phyloP scores from a whole-genome alignment of 495 filamentous ascomycete species.

The Neurospora discreta region DNA sequence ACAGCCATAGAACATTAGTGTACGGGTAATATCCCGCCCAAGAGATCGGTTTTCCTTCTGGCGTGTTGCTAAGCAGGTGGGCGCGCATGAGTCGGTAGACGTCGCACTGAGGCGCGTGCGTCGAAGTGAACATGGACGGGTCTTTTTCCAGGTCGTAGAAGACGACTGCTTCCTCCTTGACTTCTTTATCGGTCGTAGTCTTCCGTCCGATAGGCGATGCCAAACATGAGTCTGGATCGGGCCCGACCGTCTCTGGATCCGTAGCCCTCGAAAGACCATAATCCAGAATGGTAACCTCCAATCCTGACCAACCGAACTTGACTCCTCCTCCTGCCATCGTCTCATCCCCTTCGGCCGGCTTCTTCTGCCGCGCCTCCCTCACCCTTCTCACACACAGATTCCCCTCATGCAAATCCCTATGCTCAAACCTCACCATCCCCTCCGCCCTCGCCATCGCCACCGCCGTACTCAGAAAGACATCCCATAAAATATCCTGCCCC shows the following conservation, averaged over 20 bases:
- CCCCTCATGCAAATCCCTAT: constrained; percentile 75
- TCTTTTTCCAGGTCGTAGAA: constrained; percentile 44
- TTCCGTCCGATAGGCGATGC: not conserved
- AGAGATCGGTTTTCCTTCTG: constrained; percentile 24
- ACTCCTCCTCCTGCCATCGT: not conserved
- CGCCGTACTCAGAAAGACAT: constrained; percentile 74
- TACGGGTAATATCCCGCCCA: constrained; percentile 34
- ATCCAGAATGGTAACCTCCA: constrained; percentile 79
- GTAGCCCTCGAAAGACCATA: constrained; percentile 73
- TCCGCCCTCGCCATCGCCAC: constrained; percentile 71
- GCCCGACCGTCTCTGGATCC: constrained; percentile 4
- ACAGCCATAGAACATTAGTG: constrained; percentile 45
- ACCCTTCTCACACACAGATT: constrained; percentile 52
- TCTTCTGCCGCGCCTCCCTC: constrained; percentile 29
- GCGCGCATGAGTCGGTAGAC: constrained; percentile 44
- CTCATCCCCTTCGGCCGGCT: not conserved
- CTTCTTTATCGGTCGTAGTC: not conserved
- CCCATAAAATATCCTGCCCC: constrained; percentile 53
- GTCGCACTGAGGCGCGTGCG: constrained; percentile 34
- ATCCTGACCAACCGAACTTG: constrained; percentile 54
- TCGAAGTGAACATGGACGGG: constrained; percentile 38
- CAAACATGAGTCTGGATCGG: not conserved
- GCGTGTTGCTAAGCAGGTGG: constrained; percentile 30
- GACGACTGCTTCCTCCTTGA: constrained; percentile 12
- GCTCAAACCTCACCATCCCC: constrained; percentile 59